Evolutionary conservation across 306 rosid species (phyloP), one percentile per base, ranked within the genome.

Genomic region (Lathyrus sativus): DNA sequence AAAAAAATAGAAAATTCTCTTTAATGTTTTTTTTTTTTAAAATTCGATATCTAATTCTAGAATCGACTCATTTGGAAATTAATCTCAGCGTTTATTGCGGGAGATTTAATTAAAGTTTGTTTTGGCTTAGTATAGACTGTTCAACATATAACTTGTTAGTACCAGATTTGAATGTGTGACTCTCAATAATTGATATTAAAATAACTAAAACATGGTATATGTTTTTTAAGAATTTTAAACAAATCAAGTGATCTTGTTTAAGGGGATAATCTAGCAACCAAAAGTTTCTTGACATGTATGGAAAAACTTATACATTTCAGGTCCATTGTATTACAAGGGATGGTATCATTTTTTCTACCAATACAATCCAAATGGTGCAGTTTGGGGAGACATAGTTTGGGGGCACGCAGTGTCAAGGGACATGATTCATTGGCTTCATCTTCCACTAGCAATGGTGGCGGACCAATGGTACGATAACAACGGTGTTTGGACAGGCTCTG

Each of bases 271-370:
- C 62, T 29, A 56, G 62, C 19, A 12, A 56, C 28, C 2, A 56
- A 13, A 17, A 12, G 2, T 13, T 56, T 66, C 2, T 17, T 68
- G 18, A 70, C 66, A 71, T 41, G 42, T 71, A 39, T 48, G 19
- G 0, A 39, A 14, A 45, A 73, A 68, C 18, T 69, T 35, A 62
- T 72, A 50, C 51, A 45, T 68, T 48, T 51, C 85, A 90, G 98
- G 98, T 69, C 98, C 98, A 24, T 42, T 90, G 78, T 90, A 60
- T 75, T 86, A 88, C 90, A 92, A 88, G 75, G 96, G 93, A 59
- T 93, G 96, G 96, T 93, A 93, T 73, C 98, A 93, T 48, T 88
- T 93, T 64, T 93, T 93, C 86, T 93, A 93, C 84, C 98, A 93
- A 24, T 88, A 88, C 85, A 93, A 93, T 61, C 97, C 96, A 6